Evolutionary conservation across 352 stramenopile species (phyloP).

Genomic region (Blastocystis sp.): DNA sequence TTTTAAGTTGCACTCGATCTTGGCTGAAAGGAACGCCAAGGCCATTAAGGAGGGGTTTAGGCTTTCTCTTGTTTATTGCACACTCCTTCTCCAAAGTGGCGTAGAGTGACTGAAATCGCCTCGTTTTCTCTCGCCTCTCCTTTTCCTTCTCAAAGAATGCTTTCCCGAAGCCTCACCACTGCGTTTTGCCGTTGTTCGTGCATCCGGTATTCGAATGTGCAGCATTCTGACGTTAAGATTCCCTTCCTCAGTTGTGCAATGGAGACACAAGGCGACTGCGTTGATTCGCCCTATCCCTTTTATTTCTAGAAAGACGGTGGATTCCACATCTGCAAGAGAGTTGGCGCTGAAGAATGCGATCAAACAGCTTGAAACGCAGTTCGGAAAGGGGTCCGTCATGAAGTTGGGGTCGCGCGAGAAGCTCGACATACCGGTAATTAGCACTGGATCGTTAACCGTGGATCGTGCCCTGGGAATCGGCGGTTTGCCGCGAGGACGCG

Average conservation of each 20-base stretch:
- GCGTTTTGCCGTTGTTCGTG: not conserved
- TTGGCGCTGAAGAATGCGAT: slow-evolving; percentile 69
- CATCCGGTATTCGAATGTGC: not conserved
- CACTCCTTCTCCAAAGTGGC: not conserved
- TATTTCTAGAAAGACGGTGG: slow-evolving; percentile 14
- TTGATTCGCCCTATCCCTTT: not conserved
- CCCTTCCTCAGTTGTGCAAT: not conserved
- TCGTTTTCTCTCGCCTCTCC: too few relatives aligned
- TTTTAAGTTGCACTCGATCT: not conserved
- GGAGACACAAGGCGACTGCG: not conserved
- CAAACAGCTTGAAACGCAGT: slow-evolving; percentile 70
- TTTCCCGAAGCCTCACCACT: not conserved
- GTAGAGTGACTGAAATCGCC: too few relatives aligned
- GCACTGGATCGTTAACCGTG: slow-evolving; percentile 87
- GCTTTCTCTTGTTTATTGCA: not conserved
- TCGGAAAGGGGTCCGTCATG: slow-evolving; percentile 84
- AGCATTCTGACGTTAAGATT: not conserved
- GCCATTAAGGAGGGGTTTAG: not conserved
- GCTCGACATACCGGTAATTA: slow-evolving; percentile 86
- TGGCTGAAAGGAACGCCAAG: not conserved
- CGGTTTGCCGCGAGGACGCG: slow-evolving; percentile 88
- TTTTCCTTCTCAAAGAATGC: not conserved
- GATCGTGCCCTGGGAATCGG: slow-evolving; percentile 84
- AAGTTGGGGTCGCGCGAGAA: slow-evolving; percentile 85
- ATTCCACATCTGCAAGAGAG: slow-evolving; percentile 33